Conservation (phyloP, 2,329 filamentous ascomycete species). For the Dothistroma pini region DNA sequence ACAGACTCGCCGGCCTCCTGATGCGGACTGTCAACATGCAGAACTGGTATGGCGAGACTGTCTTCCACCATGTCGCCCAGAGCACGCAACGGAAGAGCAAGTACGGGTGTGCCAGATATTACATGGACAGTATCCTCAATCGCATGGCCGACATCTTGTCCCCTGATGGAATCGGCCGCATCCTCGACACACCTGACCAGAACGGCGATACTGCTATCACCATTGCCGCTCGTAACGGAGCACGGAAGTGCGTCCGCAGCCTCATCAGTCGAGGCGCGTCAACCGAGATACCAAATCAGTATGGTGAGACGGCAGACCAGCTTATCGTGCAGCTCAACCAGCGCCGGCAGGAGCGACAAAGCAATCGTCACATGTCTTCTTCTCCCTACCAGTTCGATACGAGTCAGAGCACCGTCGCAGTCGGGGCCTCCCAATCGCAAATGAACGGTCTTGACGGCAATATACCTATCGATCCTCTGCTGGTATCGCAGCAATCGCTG, state of each 20-base stretch:
- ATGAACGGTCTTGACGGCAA: conserved; percentile 16
- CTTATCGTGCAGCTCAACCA: conserved; percentile 72
- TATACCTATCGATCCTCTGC: conserved; percentile 27
- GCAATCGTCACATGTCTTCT: conserved; percentile 66
- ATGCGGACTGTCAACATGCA: conserved; percentile 74
- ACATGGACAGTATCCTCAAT: conserved; percentile 86
- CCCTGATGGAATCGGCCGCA: conserved; percentile 68
- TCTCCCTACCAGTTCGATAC: conserved; percentile 48
- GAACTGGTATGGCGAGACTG: conserved; percentile 78
- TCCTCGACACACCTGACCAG: conserved; percentile 78
- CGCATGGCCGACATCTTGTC: conserved; percentile 76
- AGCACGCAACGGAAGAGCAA: conserved; percentile 84
- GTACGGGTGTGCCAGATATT: conserved; percentile 86
- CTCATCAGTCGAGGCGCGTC: conserved; percentile 74
- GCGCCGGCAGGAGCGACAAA: conserved; percentile 55
- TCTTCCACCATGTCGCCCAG: conserved; percentile 90
- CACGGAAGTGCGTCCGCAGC: conserved; percentile 67
- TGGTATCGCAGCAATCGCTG: conserved; percentile 20
- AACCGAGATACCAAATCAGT: conserved; percentile 75
- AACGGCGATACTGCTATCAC: conserved; percentile 90
- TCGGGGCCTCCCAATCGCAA: conserved; percentile 29
- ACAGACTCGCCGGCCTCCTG: conserved; percentile 75
- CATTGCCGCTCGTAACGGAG: conserved; percentile 80
- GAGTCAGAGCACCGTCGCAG: conserved; percentile 14
- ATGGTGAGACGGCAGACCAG: conserved; percentile 79